Evolutionary conservation across 1,284 basidiomycete genomes (phyloP), one percentile per base, ranked within the genome.

Genomic region (Tilletia horrida): DNA sequence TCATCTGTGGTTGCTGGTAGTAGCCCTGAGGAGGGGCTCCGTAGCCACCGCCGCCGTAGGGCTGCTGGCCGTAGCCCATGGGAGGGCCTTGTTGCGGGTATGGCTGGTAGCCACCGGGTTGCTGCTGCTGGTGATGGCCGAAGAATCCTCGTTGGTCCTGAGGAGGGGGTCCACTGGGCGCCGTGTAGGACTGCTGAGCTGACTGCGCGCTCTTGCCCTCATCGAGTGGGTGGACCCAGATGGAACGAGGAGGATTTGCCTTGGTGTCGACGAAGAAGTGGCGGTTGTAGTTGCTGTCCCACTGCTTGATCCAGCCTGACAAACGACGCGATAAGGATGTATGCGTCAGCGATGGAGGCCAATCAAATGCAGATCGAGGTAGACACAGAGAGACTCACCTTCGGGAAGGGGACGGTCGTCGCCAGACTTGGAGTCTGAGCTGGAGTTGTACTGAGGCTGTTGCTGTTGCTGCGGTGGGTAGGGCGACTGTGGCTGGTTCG

Each of bases 211-310:
- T 31, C 62, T 47, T 62, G 40, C 44, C 21, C 63, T 77, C 76
- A 55, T 79, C 78, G 16, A 67, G 62, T 0, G 79, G 79, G 65
- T 81, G 78, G 1, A 72, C 70, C 79, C 79, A 81, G 66, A 75
- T 77, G 29, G 77, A 79, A 1, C 75, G 69, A 1, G 79, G 79
- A 6, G 79, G 79, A 14, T 70, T 76, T 6, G 73, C 71, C 21
- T 66, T 64, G 18, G 79, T 81, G 67, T 81, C 76, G 27, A 81
- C 79, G 71, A 76, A 81, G 48, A 81, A 81, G 73, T 76, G 72
- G 48, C 73, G 73, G 31, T 69, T 73, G 72, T 81, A 79, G 68
- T 79, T 77, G 68, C 42, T 65, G 64, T 79, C 75, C 71, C 72
- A 79, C 66, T 79, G 77, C 74, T 77, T 76, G 43, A 78, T 74